These are phyloP conservation scores for Cymbopogon citratus DNA, from an alignment of 176 grass and related monocot genomes.

Conservation along the genomic window DNA sequence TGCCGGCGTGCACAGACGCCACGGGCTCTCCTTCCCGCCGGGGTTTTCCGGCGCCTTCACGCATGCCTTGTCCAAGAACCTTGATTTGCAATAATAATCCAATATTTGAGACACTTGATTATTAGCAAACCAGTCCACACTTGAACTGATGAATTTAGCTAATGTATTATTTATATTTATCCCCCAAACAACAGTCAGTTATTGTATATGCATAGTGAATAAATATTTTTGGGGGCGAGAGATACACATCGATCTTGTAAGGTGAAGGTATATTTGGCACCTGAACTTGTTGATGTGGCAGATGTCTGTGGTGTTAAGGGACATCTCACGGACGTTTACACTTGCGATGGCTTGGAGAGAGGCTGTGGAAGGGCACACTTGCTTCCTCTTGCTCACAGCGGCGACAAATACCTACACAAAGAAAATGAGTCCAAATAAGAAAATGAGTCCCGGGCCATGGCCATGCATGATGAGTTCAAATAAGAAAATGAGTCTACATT, in stretches of 20 bases:
- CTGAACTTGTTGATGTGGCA: constrained; percentile 59
- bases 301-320: constrained; percentile 21
- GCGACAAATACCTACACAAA: constrained; percentile 55
- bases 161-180: too few species aligned
- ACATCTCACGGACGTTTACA: not conserved
- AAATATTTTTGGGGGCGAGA: too few species aligned
- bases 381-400: constrained; percentile 72
- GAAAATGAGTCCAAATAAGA: too few species aligned
- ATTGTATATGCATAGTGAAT: too few species aligned
- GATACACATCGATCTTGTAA: too few species aligned
- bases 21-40: constrained; percentile 41
- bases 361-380: constrained; percentile 56
- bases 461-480: not conserved
- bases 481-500: too few species aligned
- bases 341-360: constrained; percentile 3
- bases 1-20: constrained; percentile 54
- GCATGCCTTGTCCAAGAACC: constrained; percentile 88
- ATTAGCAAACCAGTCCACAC: too few species aligned
- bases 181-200: too few species aligned
- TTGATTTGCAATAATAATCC: not conserved
- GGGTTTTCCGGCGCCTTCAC: constrained; percentile 35
- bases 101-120: not conserved
- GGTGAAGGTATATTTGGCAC: too few species aligned
- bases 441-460: not conserved
- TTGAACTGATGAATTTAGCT: too few species aligned